Base-by-base conservation (phyloP, 1,284 basidiomycete species). In the Cutaneotrichosporon sp. region DNA sequence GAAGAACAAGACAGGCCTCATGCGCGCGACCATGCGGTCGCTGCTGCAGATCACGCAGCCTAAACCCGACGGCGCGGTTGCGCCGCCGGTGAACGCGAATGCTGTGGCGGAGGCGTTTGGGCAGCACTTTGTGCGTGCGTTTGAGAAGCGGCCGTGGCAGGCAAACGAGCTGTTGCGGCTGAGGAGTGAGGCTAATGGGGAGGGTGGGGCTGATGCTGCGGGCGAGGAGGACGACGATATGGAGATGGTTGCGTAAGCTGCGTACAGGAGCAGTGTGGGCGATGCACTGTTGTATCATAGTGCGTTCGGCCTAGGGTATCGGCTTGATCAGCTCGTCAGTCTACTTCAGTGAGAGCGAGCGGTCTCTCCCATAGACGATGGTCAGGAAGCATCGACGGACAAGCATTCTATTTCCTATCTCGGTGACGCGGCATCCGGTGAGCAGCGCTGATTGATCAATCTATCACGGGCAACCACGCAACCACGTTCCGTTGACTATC, bases 141-240 rank as follows among this genome's bases (percentile, higher is more conserved):
- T 70, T 33, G 63, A 65, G 48, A 70, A 70, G 57, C 55, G 65
- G 29, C 59, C 63, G 41, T 68, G 65, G 65, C 57, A 67, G 44
- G 65, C 62, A 5, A 55, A 43, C 37, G 64, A 66, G 51, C 45
- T 68, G 27, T 29, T 61, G 34, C 19, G 65, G 27, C 22, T 68
- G 32, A 43, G 57, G 5, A 44, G 48, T n/a, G 51, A 47, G 17
- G 37, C 8, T 0, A 46, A 42, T 16, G 42, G 22, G 22, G 44
- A 44, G 10, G 49, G 29, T 20, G 54, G 35, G 27, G 48, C 17
- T 5, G 14, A 45, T 19, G 41, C 27, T 12, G 44, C 31, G 11
- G 24, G 31, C 2, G 46, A 37, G 12, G 50, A 46, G 37, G 50
- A 51, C 14, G 50, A 51, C 26, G 44, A 51, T 16, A 51, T 51